A percentile compares a stretch with the other conserved stretches of the same genome.
These are phyloP conservation scores for Chalciporus pseudorubinellus DNA, from an alignment of 768 basidiomycete species.

Conservation along the genomic window DNA sequence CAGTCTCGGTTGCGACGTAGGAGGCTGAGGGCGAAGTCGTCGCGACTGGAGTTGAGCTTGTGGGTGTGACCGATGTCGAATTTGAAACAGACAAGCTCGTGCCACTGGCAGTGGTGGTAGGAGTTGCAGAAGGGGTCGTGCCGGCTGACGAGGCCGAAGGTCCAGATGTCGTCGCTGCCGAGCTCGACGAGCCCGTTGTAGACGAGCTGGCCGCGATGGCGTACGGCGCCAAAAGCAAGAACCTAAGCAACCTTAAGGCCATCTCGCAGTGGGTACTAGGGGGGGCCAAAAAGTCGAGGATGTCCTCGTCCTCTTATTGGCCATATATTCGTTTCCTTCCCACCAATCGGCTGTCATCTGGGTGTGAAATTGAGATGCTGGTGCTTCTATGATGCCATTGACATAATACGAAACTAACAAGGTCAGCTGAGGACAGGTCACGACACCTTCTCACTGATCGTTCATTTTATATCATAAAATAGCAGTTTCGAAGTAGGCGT, in stretches of 20 bases:
- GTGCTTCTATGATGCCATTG: no score
- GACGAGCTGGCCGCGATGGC: not conserved
- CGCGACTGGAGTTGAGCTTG: constrained; percentile 2
- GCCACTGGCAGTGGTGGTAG: not conserved
- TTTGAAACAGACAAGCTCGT: not conserved
- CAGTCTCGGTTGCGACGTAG: constrained; percentile 13
- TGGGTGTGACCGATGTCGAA: not conserved
- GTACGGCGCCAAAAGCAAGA: constrained; percentile 12
- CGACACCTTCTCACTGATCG: no score
- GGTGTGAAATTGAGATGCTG: not conserved
- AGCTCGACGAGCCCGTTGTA: not conserved
- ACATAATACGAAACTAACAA: no score
- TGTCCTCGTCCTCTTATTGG: not conserved
- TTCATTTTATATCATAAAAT: no score
- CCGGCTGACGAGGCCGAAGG: not conserved
- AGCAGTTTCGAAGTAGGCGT: no score
- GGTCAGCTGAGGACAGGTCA: no score
- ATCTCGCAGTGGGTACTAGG: constrained; percentile 10
- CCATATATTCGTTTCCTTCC: not conserved
- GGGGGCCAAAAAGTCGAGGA: not conserved
- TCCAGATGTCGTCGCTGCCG: not conserved
- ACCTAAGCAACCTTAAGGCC: constrained; percentile 9
- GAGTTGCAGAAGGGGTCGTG: not conserved
- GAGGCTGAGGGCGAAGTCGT: constrained; percentile 8
- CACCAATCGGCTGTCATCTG: not conserved